Percentiles rank a stretch among this genome's conserved stretches.
phyloP scores from a whole-genome alignment of 192 early-diverging fungal genomes.

The Backusella australiensis region DNA sequence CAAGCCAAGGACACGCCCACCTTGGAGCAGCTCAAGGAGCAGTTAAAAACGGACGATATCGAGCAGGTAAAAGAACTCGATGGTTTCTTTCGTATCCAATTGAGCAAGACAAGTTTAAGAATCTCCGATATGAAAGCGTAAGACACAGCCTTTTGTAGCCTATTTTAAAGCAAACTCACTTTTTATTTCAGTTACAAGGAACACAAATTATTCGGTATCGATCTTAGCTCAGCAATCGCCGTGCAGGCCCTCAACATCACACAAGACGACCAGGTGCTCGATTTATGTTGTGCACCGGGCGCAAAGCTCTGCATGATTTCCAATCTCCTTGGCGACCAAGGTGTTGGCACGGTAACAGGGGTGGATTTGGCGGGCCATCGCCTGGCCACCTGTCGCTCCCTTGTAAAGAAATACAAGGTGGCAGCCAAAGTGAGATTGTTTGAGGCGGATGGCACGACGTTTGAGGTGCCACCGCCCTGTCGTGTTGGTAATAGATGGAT shows the following conservation, averaged over 20 bases:
- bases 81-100: slow-evolving; percentile 54
- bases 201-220: slow-evolving; percentile 52
- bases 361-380: slow-evolving; percentile 82
- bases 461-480: slow-evolving; percentile 70
- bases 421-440: slow-evolving; percentile 62
- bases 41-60: slow-evolving; percentile 50
- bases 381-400: slow-evolving; percentile 67
- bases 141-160: background rate
- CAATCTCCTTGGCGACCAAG: slow-evolving; percentile 61
- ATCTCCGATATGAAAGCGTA: slow-evolving; percentile 53
- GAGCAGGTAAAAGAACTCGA: slow-evolving; percentile 47
- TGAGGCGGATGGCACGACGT: slow-evolving; percentile 79
- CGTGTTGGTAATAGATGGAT: slow-evolving; percentile 23
- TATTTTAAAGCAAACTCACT: background rate
- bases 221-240: slow-evolving; percentile 84
- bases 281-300: slow-evolving; percentile 62
- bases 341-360: slow-evolving; percentile 87
- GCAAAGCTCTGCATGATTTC: slow-evolving; percentile 83
- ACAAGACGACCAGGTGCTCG: slow-evolving; percentile 83
- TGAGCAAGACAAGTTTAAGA: slow-evolving; percentile 39
- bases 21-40: slow-evolving; percentile 37
- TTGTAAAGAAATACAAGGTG: slow-evolving; percentile 71
- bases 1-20: slow-evolving; percentile 35
- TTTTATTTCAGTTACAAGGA: slow-evolving; percentile 25
- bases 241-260: slow-evolving; percentile 72